Conservation (phyloP, 805 yeast species). For the Barnettozyma populi region DNA sequence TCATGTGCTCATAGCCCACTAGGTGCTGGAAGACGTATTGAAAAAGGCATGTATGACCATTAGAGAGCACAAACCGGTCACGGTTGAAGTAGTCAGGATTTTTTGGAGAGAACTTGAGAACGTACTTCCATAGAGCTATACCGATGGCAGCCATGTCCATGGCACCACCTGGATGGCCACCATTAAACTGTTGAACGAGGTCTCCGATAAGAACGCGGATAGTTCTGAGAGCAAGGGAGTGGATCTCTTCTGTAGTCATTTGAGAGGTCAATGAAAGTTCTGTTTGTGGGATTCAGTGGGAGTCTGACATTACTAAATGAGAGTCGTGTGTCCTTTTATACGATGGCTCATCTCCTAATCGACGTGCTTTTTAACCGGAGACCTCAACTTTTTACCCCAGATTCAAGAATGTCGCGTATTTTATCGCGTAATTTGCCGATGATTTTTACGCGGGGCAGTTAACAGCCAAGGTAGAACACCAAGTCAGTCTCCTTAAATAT, state of each 20-base stretch:
- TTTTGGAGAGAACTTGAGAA: constrained; percentile 22
- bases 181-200: constrained; percentile 29
- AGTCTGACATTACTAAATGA: no score
- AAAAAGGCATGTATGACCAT: constrained; percentile 34
- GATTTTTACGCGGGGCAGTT: no score
- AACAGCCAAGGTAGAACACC: no score
- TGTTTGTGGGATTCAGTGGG: no score
- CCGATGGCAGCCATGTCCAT: constrained; percentile 39
- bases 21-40: constrained; percentile 29
- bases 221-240: constrained; percentile 25
- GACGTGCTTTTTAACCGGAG: no score
- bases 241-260: constrained; percentile 12
- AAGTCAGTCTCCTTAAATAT: no score
- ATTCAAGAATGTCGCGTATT: no score
- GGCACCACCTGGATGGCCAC: constrained; percentile 38
- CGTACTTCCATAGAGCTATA: constrained; percentile 31
- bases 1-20: constrained; percentile 30
- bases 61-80: constrained; percentile 34
- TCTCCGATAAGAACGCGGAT: constrained; percentile 31
- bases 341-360: no score
- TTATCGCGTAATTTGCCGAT: no score
- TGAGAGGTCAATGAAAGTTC: no score
- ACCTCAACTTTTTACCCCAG: no score
- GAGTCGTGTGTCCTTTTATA: no score
- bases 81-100: constrained; percentile 32